These are phyloP conservation scores for Paracoccidioides lutzii DNA, from an alignment of 2,329 filamentous ascomycete genomes.

Conservation along the genomic window DNA sequence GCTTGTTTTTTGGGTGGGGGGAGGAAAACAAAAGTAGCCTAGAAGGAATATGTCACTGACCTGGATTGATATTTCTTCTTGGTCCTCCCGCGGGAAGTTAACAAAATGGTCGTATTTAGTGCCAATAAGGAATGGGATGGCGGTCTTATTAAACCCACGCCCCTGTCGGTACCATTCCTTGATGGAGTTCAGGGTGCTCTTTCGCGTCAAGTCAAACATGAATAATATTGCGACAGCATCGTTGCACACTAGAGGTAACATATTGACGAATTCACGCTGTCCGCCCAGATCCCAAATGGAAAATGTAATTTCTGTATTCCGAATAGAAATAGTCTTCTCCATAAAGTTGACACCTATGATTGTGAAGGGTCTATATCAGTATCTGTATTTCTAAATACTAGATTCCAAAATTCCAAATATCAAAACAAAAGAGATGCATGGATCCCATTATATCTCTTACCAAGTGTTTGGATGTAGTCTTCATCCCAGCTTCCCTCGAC, in stretches of 20 bases:
- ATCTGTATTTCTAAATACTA: not conserved
- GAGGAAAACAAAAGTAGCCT: not conserved
- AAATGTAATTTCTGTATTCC: constrained; percentile 98
- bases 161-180: constrained; percentile 99
- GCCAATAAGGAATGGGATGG: constrained; percentile 93
- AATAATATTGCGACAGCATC: constrained; percentile 97
- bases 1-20: not conserved
- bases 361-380: not conserved
- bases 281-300: constrained; percentile 98
- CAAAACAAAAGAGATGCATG: not conserved
- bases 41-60: constrained; percentile 34
- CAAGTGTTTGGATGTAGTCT: constrained; percentile 96
- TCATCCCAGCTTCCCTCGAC: constrained; percentile 99
- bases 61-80: constrained; percentile 96
- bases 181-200: constrained; percentile 97
- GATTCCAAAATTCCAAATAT: not conserved
- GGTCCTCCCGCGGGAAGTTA: constrained; percentile 92
- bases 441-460: constrained; percentile 28
- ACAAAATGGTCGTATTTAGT: constrained; percentile 99
- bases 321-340: constrained; percentile 99
- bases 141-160: constrained; percentile 97
- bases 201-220: constrained; percentile 98
- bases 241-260: constrained; percentile 98
- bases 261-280: constrained; percentile 98
- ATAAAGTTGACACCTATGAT: constrained; percentile 89